A percentile compares a stretch with the other conserved stretches of the same genome.
phyloP scores from a whole-genome alignment of 2,329 filamentous ascomycete genomes.

The Trichoderma gracile region DNA sequence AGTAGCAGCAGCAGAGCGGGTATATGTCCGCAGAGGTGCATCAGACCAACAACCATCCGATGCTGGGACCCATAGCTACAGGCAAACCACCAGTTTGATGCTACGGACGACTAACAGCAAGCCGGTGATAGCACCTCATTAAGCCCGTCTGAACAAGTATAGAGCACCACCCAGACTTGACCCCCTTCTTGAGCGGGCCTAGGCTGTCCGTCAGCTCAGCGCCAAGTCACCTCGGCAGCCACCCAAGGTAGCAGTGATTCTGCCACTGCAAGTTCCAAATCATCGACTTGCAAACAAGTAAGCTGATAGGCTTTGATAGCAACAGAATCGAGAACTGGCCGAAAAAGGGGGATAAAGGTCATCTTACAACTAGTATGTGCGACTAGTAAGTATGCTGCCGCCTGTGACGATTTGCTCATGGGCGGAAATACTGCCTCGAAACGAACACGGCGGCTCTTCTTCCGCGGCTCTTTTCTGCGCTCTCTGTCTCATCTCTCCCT shows the following conservation, averaged over 20 bases:
- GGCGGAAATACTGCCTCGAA: background rate
- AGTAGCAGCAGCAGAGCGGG: background rate
- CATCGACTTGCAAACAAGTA: background rate
- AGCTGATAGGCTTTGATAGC: slow-evolving; percentile 6
- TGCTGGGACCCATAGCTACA: background rate
- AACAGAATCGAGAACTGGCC: background rate
- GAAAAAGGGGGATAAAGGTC: background rate
- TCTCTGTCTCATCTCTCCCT: background rate
- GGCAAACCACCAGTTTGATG: background rate
- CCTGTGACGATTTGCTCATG: background rate
- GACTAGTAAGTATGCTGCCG: background rate
- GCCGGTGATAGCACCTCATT: background rate
- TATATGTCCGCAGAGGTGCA: slow-evolving; percentile 3
- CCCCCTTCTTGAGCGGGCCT: slow-evolving; percentile 12
- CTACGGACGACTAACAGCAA: background rate
- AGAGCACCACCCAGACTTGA: background rate
- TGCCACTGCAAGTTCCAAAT: background rate
- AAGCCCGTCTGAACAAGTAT: background rate
- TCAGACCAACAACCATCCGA: background rate
- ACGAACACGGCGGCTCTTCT: background rate
- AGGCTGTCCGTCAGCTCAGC: slow-evolving; percentile 14
- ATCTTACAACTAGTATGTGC: no score
- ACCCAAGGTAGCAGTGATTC: background rate
- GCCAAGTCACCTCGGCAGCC: background rate
- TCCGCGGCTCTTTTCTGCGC: slow-evolving; percentile 4